Conservation (phyloP, 305 asterid genomes). For the Fraxinus nigra region DNA sequence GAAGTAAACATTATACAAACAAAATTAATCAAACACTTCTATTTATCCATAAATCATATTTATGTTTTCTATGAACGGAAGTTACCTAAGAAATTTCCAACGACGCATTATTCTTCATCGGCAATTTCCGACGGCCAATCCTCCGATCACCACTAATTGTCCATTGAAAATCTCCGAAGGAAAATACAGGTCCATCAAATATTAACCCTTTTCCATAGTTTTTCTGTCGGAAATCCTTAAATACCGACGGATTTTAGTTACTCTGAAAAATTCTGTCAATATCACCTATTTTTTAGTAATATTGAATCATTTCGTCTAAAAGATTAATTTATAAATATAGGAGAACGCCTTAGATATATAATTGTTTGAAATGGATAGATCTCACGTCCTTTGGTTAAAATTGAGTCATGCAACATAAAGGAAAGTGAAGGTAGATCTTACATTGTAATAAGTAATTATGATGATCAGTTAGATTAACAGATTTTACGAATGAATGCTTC, state of each 20-base stretch:
- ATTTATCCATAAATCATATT: background rate
- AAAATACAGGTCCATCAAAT: background rate
- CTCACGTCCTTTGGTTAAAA: background rate
- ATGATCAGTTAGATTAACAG: background rate
- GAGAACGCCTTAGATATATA: background rate
- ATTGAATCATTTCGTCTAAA: background rate
- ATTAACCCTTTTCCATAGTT: background rate
- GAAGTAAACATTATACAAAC: background rate
- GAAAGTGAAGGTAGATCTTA: background rate
- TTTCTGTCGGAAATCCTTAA: background rate
- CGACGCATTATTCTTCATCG: background rate
- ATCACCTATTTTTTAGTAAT: background rate
- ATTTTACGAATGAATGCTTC: background rate
- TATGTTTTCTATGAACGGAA: background rate
- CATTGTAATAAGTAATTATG: background rate
- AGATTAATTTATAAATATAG: background rate
- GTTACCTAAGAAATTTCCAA: background rate
- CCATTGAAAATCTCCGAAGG: background rate
- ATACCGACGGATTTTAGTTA: background rate
- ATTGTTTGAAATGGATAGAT: background rate
- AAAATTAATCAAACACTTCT: background rate
- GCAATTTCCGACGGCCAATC: background rate
- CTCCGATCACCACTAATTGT: background rate
- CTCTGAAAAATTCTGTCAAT: background rate
- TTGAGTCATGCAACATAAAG: background rate